These are phyloP conservation scores for Arctium minus DNA, from an alignment of 129 eudicot species.

Conservation along the genomic window DNA sequence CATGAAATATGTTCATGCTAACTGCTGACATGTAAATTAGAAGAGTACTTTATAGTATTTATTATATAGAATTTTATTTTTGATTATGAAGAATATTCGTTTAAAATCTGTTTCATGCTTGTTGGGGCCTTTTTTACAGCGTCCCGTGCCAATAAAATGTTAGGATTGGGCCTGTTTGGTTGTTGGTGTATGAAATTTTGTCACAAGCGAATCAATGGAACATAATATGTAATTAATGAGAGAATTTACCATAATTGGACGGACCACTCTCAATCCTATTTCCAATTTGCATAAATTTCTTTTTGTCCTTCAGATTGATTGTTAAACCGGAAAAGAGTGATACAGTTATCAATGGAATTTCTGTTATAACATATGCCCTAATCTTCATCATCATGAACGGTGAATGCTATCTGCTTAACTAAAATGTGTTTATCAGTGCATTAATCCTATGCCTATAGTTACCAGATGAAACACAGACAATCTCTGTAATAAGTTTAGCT, in stretches of 20 bases:
- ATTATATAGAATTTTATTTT: no score
- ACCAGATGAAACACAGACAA: neutral
- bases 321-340: neutral
- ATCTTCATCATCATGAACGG: constrained; percentile 3
- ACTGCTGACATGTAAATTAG: no score
- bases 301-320: neutral
- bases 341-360: neutral
- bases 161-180: no score
- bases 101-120: no score
- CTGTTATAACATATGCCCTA: neutral
- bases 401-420: neutral
- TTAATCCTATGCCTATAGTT: neutral
- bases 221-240: no score
- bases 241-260: neutral
- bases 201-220: no score
- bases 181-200: no score
- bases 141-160: no score
- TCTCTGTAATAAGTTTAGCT: neutral
- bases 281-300: neutral
- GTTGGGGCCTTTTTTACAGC: no score
- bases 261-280: neutral
- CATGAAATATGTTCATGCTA: no score
- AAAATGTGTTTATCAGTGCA: neutral
- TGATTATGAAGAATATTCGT: no score
- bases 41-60: no score